Percentiles rank a stretch among this genome's conserved stretches.
phyloP scores from a whole-genome alignment of 2,329 filamentous ascomycete genomes.

The Trichoderma gracile region DNA sequence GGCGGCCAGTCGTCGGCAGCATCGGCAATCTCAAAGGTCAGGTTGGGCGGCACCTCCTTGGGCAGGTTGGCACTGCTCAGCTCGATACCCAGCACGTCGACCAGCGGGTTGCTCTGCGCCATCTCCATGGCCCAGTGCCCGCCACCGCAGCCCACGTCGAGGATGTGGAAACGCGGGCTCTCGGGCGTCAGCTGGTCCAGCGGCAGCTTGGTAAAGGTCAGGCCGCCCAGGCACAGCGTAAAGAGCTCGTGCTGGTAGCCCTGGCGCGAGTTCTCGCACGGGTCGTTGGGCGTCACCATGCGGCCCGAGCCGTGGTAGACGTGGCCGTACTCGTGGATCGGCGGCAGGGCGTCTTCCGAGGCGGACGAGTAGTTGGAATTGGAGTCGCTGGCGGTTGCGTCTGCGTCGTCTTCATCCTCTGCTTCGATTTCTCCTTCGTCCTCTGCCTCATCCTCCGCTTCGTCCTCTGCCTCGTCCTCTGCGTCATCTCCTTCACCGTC shows the following conservation, averaged over 20 bases:
- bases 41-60: conserved; percentile 56
- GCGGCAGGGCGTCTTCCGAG: conserved; percentile 38
- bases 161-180: conserved; percentile 35
- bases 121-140: conserved; percentile 48
- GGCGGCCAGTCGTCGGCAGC: conserved; percentile 50
- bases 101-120: conserved; percentile 44
- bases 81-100: conserved; percentile 45
- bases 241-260: conserved; percentile 40
- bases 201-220: conserved; percentile 38
- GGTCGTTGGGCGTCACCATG: conserved; percentile 40
- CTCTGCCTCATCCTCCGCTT: neutral
- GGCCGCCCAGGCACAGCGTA: conserved; percentile 39
- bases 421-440: neutral
- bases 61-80: conserved; percentile 45
- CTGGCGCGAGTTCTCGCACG: conserved; percentile 37
- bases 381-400: conserved; percentile 33
- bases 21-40: conserved; percentile 61
- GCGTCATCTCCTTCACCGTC: neutral
- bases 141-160: conserved; percentile 47
- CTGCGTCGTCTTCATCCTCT: conserved; percentile 28
- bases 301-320: conserved; percentile 42
- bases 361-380: conserved; percentile 41
- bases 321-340: conserved; percentile 40
- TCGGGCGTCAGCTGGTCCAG: conserved; percentile 31
- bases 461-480: neutral